Evolutionary conservation across 2,329 filamentous ascomycete genomes (phyloP), one percentile per base, ranked within the genome.

Genomic region (Fusarium sp.): DNA sequence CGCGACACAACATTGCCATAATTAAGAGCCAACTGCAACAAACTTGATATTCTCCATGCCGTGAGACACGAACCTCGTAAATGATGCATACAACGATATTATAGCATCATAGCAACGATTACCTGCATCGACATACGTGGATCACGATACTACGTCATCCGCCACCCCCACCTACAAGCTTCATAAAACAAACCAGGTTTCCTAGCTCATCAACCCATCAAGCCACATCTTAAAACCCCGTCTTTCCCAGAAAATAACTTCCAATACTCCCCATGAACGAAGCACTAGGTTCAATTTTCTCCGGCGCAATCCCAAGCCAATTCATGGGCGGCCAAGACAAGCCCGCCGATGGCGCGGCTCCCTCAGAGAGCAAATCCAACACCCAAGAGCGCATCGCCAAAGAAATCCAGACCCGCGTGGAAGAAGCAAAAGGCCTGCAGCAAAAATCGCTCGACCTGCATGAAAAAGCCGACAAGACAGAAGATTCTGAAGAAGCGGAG

Each of bases 401-500:
- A 17, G 74, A 77, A 22, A 75, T 76, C 10, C 56, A 75, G 5
- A 28, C 28, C 0, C 64, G 74, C 3, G 58, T 76, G 6, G 67
- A 75, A 15, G 74, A 76, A 55, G 74, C 74, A 44, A 66, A 75
- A 26, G 50, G 41, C 0, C 51, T 76, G 0, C 74, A 76, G 6
- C 41, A 69, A 14, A 72, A 74, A 22, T 76, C 74, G 0, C 32
- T 77, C 8, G 50, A 76, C 8, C 74, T 76, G 0, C 74, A 75
- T 6, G 64, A 77, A 14, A 52, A 77, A 42, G 72, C 74, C 24
- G 63, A 76, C 0, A 65, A 72, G 0, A 51, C 50, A 13, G 34
- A 69, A 11, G 66, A 76, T 5, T 50, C 72, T 0, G 55, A 75
- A 22, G 34, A 58, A 28, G 74, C 69, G 9, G 61, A 75, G 17